Evolutionary conservation across 2,329 filamentous ascomycete genomes (phyloP), one percentile per base, ranked within the genome.

Genomic region (Aureobasidium subglaciale): DNA sequence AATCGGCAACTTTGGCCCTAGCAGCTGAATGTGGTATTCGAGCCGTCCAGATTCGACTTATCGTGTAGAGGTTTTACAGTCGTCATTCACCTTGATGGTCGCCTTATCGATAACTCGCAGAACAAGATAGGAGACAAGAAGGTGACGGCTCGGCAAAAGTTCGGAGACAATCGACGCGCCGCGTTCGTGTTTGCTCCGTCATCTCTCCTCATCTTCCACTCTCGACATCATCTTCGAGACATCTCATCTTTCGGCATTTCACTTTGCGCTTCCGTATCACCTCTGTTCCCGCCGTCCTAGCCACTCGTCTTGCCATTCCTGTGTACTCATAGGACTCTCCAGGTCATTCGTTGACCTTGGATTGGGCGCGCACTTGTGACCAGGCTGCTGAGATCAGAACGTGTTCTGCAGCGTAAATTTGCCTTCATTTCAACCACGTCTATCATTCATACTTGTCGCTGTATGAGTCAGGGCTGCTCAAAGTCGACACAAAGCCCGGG

Each of bases 391-490:
- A 55, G 20, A 8, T n/a, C 16, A 48, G 43, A 48, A 35, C 29
- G 43, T 35, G 43, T 34, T 48, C 43, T 48, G 43, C 30, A 48
- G 43, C 43, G 43, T 11, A n/a, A 35, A 20, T 13, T 37, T 34
- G 38, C 20, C 40, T 24, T 45, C 7, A 27, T 37, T 11, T 24
- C 25, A 3, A 20, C 11, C n/a, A 6, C 5, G 3, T 1, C n/a
- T 5, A 42, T 42, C 25, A 30, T 42, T 32, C 15, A 15, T 34
- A 46, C 20, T 3, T 37, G 15, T 43, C 13, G 2, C 10, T 18
- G 1, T 46, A 25, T 41, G 52, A 55, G 52, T 38, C 52, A 55
- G 52, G 41, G 52, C 52, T 55, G 52, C 52, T 55, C 41, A 24
- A 30, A 22, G 16, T 46, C 41, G 30, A 16, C 41, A 37, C 22